Base-by-base conservation (phyloP, 2,329 filamentous ascomycete species). In the Aspergillus ruber region DNA sequence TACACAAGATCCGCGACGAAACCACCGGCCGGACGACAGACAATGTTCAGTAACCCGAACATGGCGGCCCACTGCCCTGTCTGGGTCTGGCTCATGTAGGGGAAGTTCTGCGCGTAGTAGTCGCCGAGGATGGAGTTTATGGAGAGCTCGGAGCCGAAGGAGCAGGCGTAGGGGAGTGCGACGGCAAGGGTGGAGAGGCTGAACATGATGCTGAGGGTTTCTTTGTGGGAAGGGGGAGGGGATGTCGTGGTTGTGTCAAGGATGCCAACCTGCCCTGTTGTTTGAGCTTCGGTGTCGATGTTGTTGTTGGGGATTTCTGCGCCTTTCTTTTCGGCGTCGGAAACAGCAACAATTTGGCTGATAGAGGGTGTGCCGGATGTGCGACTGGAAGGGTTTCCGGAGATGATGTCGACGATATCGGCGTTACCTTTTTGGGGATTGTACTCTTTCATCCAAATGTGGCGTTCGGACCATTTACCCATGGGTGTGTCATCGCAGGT, bases 401-500 rank as follows among this genome's bases (percentile, higher is more conserved):
- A 57, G 20, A 54, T 58, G 46, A 65, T 45, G 27, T 70, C 59
- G 43, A 66, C 51, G 32, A 65, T 60, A 43, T 65, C 60, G 41
- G 58, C 54, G n/a, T 59, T 48, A 1, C 55, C 50, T 1, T 44
- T 54, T 17, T 33, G 49, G 36, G 45, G 50, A 29, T 6, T 39
- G 18, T 39, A 13, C 44, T 79, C 74, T 47, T 79, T 71, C 1
- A 78, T 74, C 52, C 76, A 78, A 39, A 80, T 70, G 44, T 82
- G 76, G 25, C 88, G 82, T 35, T 91, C 84, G 6, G 80, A 79
- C 90, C 90, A 95, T 54, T 81, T 83, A 29, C 90, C 90, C 0
- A 82, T 86, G 0, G 90, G 90, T 0, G 88, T 90, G 61, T 96
- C 90, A 1, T 86, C 82, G 60, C 87, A 90, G 12, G 88, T 71